Conservation (phyloP, 129 eudicot species). For the Artemisia annua region DNA sequence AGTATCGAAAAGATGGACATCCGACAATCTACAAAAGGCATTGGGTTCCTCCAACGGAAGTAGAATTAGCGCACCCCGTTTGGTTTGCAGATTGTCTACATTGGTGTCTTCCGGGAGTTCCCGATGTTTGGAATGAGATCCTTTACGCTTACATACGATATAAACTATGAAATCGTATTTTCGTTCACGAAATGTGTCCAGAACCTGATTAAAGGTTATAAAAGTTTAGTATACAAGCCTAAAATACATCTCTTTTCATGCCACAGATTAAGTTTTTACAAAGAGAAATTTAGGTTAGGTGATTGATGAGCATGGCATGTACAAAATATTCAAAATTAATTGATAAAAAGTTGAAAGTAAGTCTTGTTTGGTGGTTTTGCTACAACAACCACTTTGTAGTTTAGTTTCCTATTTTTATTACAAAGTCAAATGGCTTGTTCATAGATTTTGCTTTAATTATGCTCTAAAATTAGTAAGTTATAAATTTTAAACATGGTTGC, state of each 20-base stretch:
- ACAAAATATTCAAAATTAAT: background rate
- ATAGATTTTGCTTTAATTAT: background rate
- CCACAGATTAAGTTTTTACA: background rate
- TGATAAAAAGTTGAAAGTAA: slow-evolving; percentile 9
- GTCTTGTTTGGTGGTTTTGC: slow-evolving; percentile 31
- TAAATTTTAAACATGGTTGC: too few species aligned
- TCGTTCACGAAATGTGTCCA: too few species aligned
- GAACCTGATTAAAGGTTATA: background rate
- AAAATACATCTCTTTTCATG: background rate
- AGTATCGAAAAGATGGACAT: slow-evolving; percentile 77
- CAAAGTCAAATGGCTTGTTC: slow-evolving; percentile 22
- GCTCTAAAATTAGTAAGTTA: too few species aligned
- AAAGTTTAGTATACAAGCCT: slow-evolving; percentile 3
- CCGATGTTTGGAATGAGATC: slow-evolving; percentile 73
- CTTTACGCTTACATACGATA: slow-evolving; percentile 47
- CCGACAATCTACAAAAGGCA: slow-evolving; percentile 57
- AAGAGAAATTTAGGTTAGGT: slow-evolving; percentile 23
- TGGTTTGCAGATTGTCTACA: slow-evolving; percentile 66
- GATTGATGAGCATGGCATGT: slow-evolving; percentile 11
- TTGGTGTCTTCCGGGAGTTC: slow-evolving; percentile 84
- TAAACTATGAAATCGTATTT: background rate
- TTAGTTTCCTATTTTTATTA: background rate
- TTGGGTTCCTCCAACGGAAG: slow-evolving; percentile 46
- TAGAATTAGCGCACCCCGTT: slow-evolving; percentile 40
- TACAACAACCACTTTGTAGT: slow-evolving; percentile 34